Percentiles rank a stretch among this genome's conserved stretches.
These are phyloP conservation scores for Termitomyces sp. DNA, from an alignment of 768 basidiomycete genomes.

Conservation along the genomic window DNA sequence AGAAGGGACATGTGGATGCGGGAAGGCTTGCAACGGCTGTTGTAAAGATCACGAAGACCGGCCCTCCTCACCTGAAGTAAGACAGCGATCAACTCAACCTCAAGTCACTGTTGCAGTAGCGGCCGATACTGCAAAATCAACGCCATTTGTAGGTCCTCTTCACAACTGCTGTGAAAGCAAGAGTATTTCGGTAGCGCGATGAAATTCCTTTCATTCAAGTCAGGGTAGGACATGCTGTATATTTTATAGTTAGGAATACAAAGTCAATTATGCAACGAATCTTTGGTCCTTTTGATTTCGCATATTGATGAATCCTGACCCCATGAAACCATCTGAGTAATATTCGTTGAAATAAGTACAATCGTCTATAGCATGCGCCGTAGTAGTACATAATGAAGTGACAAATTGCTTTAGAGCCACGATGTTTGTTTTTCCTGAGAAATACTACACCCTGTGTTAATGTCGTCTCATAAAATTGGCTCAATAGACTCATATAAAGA, in stretches of 20 bases:
- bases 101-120: background rate
- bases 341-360: background rate
- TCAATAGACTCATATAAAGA: background rate
- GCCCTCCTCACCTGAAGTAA: background rate
- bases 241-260: background rate
- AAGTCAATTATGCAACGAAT: background rate
- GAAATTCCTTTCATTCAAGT: background rate
- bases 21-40: conserved; percentile 51
- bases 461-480: background rate
- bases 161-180: conserved; percentile 28
- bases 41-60: conserved; percentile 30
- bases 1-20: conserved; percentile 48
- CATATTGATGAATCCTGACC: background rate
- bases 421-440: background rate
- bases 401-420: background rate
- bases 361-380: background rate
- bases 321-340: background rate
- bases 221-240: background rate
- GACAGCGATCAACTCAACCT: background rate
- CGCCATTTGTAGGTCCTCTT: conserved; percentile 4
- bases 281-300: background rate
- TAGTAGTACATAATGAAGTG: background rate
- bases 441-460: conserved; percentile 8
- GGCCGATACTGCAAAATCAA: background rate
- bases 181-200: background rate